phyloP scores from a whole-genome alignment of 192 early-diverging fungal genomes.

The Coemansia aciculifera region DNA sequence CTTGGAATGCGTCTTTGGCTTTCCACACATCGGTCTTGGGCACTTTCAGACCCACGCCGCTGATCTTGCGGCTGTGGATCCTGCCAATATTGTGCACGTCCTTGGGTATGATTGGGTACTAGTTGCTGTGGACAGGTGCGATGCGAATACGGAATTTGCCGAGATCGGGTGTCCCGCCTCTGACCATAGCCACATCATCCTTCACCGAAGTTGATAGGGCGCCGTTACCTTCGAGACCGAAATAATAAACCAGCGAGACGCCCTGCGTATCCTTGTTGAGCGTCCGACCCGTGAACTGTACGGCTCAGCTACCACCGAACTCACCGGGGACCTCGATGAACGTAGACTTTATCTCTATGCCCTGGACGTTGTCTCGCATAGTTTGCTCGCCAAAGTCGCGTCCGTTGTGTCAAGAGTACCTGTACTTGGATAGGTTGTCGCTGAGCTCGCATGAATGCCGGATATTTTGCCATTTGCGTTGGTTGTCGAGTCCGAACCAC shows the following conservation, averaged over 20 bases:
- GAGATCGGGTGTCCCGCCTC: constrained; percentile 66
- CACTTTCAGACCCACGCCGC: constrained; percentile 24
- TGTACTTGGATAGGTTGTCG: constrained; percentile 77
- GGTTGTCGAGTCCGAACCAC: constrained; percentile 77
- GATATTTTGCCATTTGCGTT: constrained; percentile 61
- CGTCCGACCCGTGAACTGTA: constrained; percentile 66
- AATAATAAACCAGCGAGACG: constrained; percentile 72
- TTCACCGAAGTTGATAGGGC: constrained; percentile 54
- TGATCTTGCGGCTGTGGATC: constrained; percentile 8
- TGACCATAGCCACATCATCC: constrained; percentile 42
- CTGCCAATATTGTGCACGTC: constrained; percentile 10
- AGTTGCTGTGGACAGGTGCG: constrained; percentile 28
- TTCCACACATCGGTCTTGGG: constrained; percentile 37
- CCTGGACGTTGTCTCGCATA: constrained; percentile 33
- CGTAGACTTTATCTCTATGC: constrained; percentile 26
- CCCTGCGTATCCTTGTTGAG: constrained; percentile 45
- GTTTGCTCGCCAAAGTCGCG: constrained; percentile 75
- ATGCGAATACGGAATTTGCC: constrained; percentile 65
- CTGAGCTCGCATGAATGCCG: constrained; percentile 92
- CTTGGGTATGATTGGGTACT: constrained; percentile 16
- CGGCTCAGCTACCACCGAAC: constrained; percentile 58
- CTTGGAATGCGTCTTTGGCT: constrained; percentile 31
- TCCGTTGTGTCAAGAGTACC: constrained; percentile 86
- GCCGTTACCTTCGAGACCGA: constrained; percentile 75
- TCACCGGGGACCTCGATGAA: constrained; percentile 53